Conservation (phyloP, 2,329 filamentous ascomycete species). For the Pyricularia sp. region DNA sequence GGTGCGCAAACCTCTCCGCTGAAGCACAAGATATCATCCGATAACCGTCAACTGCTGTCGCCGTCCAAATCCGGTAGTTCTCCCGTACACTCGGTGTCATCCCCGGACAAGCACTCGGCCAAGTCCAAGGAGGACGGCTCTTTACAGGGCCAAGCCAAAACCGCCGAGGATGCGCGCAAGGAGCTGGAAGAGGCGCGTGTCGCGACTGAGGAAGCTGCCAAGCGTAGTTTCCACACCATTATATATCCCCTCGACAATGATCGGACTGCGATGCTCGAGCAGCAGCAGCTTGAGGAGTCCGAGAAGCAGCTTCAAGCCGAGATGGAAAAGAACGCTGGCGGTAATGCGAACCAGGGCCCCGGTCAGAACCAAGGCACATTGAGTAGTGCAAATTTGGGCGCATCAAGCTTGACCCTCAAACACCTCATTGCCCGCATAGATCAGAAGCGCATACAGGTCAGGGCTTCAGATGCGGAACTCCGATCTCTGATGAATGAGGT, state of each 20-base stretch:
- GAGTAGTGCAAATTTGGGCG: conserved; percentile 88
- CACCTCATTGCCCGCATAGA: conserved; percentile 95
- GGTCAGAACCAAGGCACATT: conserved; percentile 74
- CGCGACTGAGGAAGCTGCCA: conserved; percentile 81
- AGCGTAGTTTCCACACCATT: conserved; percentile 82
- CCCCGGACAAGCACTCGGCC: conserved; percentile 46
- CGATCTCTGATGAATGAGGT: conserved; percentile 94
- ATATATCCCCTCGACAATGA: conserved; percentile 96
- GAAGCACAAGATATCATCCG: conserved; percentile 39
- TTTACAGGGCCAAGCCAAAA: conserved; percentile 50
- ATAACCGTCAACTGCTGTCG: conserved; percentile 51
- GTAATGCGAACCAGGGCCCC: conserved; percentile 35
- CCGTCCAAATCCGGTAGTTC: conserved; percentile 63
- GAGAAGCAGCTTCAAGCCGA: conserved; percentile 95
- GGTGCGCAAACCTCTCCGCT: conserved; percentile 32
- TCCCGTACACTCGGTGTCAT: conserved; percentile 52
- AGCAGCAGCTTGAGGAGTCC: conserved; percentile 92
- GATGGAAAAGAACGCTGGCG: conserved; percentile 61
- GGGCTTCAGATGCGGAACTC: conserved; percentile 86
- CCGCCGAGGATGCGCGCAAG: conserved; percentile 82
- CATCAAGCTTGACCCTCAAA: conserved; percentile 91
- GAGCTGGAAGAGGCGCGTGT: conserved; percentile 87
- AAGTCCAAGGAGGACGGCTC: conserved; percentile 41
- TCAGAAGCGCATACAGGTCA: conserved; percentile 79
- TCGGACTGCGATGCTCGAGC: conserved; percentile 91